Evolutionary conservation across 1,284 basidiomycete species (phyloP).

Genomic region (Papiliotrema fonsecae): DNA sequence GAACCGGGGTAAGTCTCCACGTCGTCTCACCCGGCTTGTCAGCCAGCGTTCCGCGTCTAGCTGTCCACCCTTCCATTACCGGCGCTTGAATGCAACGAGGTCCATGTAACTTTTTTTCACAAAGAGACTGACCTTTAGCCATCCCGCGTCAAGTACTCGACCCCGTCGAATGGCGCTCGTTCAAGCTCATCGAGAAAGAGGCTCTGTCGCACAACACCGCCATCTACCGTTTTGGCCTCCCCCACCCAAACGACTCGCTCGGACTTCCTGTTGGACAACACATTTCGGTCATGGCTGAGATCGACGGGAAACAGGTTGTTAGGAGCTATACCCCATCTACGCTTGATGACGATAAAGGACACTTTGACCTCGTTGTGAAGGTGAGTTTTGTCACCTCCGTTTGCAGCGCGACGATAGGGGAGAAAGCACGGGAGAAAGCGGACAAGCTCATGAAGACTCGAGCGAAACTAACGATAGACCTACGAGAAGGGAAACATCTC

Average conservation of each 20-base stretch:
- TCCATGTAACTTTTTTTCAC: too few species aligned
- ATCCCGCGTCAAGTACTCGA: constrained; percentile 28
- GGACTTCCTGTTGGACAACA: constrained; percentile 96
- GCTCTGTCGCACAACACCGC: constrained; percentile 92
- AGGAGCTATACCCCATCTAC: constrained; percentile 94
- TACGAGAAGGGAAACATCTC: constrained; percentile 98
- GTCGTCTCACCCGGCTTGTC: background rate
- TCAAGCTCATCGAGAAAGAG: constrained; percentile 74
- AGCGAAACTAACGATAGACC: constrained; percentile 58
- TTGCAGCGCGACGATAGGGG: too few species aligned
- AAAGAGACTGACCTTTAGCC: background rate
- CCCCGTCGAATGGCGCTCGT: constrained; percentile 64
- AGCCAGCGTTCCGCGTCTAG: too few species aligned
- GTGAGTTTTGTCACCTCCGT: too few species aligned
- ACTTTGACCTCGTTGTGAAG: constrained; percentile 97
- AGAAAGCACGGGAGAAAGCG: too few species aligned
- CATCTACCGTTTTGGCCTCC: constrained; percentile 88
- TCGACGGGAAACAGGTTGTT: constrained; percentile 82
- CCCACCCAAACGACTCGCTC: constrained; percentile 65
- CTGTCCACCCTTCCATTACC: too few species aligned
- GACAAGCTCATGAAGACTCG: too few species aligned
- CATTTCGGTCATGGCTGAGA: constrained; percentile 83
- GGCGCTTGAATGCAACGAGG: too few species aligned
- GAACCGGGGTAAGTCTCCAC: constrained; percentile 2
- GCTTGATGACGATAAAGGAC: constrained; percentile 83